These are phyloP conservation scores for Zasmidium angulare DNA, from an alignment of 2,329 filamentous ascomycete species.

Conservation along the genomic window DNA sequence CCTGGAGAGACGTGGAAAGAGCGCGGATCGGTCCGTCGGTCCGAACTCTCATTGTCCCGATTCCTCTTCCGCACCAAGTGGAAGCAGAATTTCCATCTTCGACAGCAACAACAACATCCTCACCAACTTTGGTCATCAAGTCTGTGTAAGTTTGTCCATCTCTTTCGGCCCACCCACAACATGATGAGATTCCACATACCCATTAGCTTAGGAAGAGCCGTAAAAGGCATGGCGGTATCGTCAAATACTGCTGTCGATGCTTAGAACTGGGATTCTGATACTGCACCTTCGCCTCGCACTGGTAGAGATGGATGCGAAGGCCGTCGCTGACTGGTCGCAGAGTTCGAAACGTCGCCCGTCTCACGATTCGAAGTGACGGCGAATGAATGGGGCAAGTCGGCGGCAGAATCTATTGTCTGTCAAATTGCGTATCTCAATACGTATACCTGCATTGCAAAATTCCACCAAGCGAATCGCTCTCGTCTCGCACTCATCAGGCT, in stretches of 20 bases:
- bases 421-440: no score
- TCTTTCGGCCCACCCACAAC: conserved; percentile 9
- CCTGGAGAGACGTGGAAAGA: no score
- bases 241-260: conserved; percentile 52
- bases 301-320: neutral
- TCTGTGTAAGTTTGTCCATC: conserved; percentile 7
- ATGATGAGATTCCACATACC: conserved; percentile 38
- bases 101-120: conserved; percentile 1
- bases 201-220: conserved; percentile 51
- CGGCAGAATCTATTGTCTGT: no score
- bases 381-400: no score
- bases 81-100: neutral
- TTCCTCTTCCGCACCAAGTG: neutral
- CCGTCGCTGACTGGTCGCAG: neutral
- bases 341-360: neutral
- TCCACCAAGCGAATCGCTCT: no score
- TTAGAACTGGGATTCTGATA: conserved; percentile 45
- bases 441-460: no score
- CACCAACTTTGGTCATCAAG: neutral
- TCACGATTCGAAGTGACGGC: neutral
- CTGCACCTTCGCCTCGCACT: neutral
- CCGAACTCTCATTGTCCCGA: no score
- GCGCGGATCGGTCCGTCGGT: no score
- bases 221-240: conserved; percentile 54
- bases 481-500: no score